Conservation (phyloP, 140 eudicot species). For the Cichorium intybus region DNA sequence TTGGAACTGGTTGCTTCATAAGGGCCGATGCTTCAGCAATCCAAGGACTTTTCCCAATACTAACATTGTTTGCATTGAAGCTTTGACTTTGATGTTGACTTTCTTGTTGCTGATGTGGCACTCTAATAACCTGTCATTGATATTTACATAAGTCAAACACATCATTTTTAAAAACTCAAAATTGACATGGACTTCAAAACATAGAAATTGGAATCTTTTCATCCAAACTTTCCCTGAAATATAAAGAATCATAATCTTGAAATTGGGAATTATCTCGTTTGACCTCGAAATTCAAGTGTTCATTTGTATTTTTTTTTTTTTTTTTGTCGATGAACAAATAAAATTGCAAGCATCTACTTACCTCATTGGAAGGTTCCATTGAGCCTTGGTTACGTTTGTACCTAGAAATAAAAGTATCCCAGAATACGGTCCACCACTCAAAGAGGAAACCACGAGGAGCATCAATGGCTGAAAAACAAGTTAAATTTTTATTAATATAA, state of each 20-base stretch:
- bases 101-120: conserved; percentile 27
- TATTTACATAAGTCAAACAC: conserved; percentile 11
- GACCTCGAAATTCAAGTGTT: conserved; percentile 9
- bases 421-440: conserved; percentile 78
- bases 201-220: not conserved
- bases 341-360: conserved; percentile 6
- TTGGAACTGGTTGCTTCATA: conserved; percentile 31
- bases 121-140: conserved; percentile 22
- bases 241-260: not conserved
- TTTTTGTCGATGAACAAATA: not conserved
- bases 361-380: conserved; percentile 43
- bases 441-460: conserved; percentile 72
- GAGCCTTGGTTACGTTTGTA: conserved; percentile 41
- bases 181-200: not conserved
- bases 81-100: conserved; percentile 33
- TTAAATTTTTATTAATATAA: not conserved
- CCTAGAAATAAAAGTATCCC: conserved; percentile 64
- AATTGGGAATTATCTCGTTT: conserved; percentile 9
- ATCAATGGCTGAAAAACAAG: conserved; percentile 47
- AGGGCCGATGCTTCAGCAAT: conserved; percentile 23
- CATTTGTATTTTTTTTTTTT: too few species aligned
- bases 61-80: conserved; percentile 31
- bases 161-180: not conserved
- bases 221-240: not conserved
- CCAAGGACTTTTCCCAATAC: conserved; percentile 29